phyloP scores from a whole-genome alignment of 306 rosid genomes.

The Morella rubra region DNA sequence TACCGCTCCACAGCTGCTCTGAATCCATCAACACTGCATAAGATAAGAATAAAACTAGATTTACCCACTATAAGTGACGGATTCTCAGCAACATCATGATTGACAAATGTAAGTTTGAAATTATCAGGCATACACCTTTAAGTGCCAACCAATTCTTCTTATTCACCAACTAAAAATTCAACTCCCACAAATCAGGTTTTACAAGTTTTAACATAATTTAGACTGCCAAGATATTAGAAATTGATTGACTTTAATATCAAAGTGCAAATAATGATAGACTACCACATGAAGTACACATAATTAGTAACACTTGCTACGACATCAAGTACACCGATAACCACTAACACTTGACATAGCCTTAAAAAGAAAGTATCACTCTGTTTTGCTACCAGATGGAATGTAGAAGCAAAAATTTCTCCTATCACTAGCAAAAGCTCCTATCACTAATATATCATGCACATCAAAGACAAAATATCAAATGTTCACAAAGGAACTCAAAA shows the following conservation, averaged over 20 bases:
- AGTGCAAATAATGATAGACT: neutral
- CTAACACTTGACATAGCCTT: neutral
- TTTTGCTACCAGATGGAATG: neutral
- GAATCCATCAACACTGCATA: constrained; percentile 76
- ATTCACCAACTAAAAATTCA: neutral
- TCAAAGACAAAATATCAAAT: neutral
- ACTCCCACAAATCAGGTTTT: neutral
- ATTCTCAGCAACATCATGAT: neutral
- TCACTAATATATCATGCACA: constrained; percentile 7
- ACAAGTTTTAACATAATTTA: neutral
- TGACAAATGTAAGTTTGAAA: neutral
- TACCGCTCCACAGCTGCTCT: constrained; percentile 81
- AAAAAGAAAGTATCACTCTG: neutral
- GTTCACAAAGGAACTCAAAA: constrained; percentile 9
- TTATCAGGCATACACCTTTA: neutral
- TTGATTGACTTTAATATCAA: neutral
- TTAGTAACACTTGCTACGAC: neutral
- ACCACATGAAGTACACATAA: neutral
- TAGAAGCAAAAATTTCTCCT: neutral
- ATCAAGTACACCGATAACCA: neutral
- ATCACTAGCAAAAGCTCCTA: neutral
- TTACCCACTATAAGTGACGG: neutral
- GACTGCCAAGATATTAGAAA: neutral
- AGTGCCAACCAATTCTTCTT: neutral
- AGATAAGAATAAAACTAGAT: constrained; percentile 19